Base-by-base conservation (phyloP, 2,329 filamentous ascomycete species). In the Rutstroemia sydowiana region DNA sequence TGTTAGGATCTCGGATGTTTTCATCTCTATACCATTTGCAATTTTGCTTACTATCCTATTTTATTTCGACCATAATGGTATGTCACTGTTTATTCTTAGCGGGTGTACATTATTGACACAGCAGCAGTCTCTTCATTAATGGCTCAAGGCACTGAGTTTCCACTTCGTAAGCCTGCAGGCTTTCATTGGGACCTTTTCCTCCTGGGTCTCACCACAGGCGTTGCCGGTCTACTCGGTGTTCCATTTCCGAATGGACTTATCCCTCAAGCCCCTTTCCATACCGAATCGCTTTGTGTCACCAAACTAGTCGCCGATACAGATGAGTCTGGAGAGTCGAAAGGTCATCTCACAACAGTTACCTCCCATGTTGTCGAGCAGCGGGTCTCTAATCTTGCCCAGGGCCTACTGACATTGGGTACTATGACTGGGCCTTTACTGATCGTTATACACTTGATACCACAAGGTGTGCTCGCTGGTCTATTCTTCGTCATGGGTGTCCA, bases 171-270 rank as follows among this genome's bases (percentile, higher is more conserved):
- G 63, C 87, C 88, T 3, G 85, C 87, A 41, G 87, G 87, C 13
- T 92, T 92, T 64, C 87, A 92, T 69, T 92, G 87, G 87, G 87
- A 92, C 61, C 68, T 92, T 36, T 91, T 90, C 70, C 79, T 92
- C 28, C 80, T 92, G 1, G 88, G 88, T 4, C 71, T 88, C 26
- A 91, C 87, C 1, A 91, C 87, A 0, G 85, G 84, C 45, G 70
- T 91, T 1, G 84, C 85, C 3, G 87, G 87, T 10, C 73, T 92
- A 23, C 73, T 92, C 13, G 87, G 88, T 14, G 76, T 92, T 10
- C 88, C 87, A 1, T 88, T 88, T 59, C 88, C 88, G 47, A 92
- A 92, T 65, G 87, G 87, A 30, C 79, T 92, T 26, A 91, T 92
- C 58, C 87, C 87, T 0, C 87, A 92, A 69, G 87, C 87, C 0